Evolutionary conservation across 2,329 filamentous ascomycete genomes (phyloP).

Genomic region (Fusarium miscanthi): DNA sequence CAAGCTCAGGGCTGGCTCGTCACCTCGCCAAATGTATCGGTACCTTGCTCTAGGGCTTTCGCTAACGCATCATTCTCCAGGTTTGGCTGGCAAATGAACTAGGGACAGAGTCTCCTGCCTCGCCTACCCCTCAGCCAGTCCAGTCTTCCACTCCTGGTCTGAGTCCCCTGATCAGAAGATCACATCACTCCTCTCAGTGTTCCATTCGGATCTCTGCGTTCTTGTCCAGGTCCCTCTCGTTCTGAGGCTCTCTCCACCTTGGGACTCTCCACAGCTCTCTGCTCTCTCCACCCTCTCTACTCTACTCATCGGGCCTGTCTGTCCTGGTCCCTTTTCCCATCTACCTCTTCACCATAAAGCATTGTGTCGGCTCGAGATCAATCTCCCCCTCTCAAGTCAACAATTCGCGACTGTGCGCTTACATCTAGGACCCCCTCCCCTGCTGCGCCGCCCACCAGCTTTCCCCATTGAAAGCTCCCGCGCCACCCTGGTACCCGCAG

Average conservation of each 20-base stretch:
- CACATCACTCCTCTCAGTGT: slow-evolving; percentile 31
- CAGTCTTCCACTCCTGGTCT: not conserved
- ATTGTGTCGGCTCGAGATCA: slow-evolving; percentile 27
- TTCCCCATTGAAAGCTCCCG: slow-evolving; percentile 34
- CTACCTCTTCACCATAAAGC: slow-evolving; percentile 29
- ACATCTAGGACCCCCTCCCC: slow-evolving; percentile 31
- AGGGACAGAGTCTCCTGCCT: slow-evolving; percentile 33
- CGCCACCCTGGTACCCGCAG: slow-evolving; percentile 28
- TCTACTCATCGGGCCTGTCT: not conserved
- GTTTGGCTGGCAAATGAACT: slow-evolving; percentile 39
- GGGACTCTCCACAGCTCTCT: slow-evolving; percentile 30
- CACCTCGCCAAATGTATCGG: slow-evolving; percentile 33
- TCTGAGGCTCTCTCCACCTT: slow-evolving; percentile 34
- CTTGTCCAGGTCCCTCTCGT: slow-evolving; percentile 12
- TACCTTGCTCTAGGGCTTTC: slow-evolving; percentile 41
- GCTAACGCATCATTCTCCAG: slow-evolving; percentile 40
- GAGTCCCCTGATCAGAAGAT: slow-evolving; percentile 38
- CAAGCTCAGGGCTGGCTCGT: slow-evolving; percentile 18
- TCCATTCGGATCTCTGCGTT: slow-evolving; percentile 26
- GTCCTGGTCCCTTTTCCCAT: slow-evolving; percentile 5
- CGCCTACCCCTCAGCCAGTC: slow-evolving; percentile 31
- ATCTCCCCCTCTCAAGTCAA: slow-evolving; percentile 24
- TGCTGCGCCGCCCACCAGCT: slow-evolving; percentile 37
- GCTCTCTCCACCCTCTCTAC: slow-evolving; percentile 27
- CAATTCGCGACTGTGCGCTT: slow-evolving; percentile 26